Evolutionary conservation across 768 basidiomycete genomes (phyloP).

Genomic region (Hemileccinum rubropunctum): DNA sequence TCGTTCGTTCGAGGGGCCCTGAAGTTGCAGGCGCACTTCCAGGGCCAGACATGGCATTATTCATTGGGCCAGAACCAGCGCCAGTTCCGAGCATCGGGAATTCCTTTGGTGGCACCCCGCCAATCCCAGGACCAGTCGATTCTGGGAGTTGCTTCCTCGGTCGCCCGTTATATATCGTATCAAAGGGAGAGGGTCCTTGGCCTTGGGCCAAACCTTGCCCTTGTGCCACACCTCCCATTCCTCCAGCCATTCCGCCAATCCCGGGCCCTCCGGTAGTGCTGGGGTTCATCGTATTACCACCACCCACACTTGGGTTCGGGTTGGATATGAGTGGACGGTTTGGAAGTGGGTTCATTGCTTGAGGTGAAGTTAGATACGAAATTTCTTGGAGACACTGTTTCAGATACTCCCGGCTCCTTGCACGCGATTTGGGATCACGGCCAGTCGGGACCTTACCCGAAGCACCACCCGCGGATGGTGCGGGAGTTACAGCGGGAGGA

Average conservation of each 20-base stretch:
- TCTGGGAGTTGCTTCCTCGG: constrained; percentile 82
- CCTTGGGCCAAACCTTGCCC: constrained; percentile 17
- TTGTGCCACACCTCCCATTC: constrained; percentile 16
- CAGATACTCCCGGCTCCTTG: constrained; percentile 92
- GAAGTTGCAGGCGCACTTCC: constrained; percentile 47
- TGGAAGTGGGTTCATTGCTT: constrained; percentile 95
- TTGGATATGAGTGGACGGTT: constrained; percentile 72
- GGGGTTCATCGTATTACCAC: constrained; percentile 20
- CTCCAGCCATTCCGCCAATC: constrained; percentile 7
- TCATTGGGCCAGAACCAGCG: too few species aligned
- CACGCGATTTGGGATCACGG: constrained; percentile 93
- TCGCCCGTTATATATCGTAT: constrained; percentile 74
- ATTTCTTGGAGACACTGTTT: constrained; percentile 99
- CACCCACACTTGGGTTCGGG: constrained; percentile 32
- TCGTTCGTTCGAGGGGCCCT: constrained; percentile 52
- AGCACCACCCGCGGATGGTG: constrained; percentile 40
- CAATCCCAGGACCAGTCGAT: constrained; percentile 31
- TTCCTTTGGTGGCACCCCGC: constrained; percentile 53
- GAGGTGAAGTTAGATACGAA: constrained; percentile 93
- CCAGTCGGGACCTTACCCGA: constrained; percentile 73
- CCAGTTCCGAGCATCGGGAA: constrained; percentile 58
- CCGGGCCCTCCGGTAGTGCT: constrained; percentile 13
- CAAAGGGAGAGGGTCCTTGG: constrained; percentile 50
- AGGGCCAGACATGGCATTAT: constrained; percentile 17
- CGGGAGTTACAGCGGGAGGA: constrained; percentile 14